Evolutionary conservation across 495 filamentous ascomycete species (phyloP), one percentile per base, ranked within the genome.

Genomic region (Bryoglossum gracile): DNA sequence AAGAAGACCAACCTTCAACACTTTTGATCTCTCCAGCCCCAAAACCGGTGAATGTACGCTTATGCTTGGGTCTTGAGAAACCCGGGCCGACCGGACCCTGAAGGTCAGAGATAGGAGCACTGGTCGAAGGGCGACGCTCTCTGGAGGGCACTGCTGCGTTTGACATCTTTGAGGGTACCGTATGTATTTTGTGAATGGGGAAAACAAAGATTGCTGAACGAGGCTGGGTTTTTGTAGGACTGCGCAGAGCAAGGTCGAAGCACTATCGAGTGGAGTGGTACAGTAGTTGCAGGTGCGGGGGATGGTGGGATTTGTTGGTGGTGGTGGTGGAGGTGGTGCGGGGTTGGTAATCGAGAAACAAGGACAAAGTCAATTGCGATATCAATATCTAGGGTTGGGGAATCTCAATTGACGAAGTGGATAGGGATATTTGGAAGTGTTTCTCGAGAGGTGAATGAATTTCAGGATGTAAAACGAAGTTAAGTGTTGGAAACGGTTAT

Each of bases 41-140:
- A 61, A 95, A 90, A 8, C 92, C 92, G 3, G 92, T 98, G 54
- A 83, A 83, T 13, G 90, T 96, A 42, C 92, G 79, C 73, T 86
- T 94, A 71, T 98, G 92, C 70, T 97, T 97, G 16, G 92, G 92
- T 46, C 91, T 66, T n/a, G 74, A 73, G 54, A 79, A 67, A 41
- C 73, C 74, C 3, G 86, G 86, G 2, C 83, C 83, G 45, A 96
- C 74, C 2, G 84, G 83, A 36, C 87, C 89, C 64, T 85, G 74
- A 26, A 96, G 79, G 56, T 89, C 86, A 33, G 82, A 76, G 56
- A 95, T 80, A 25, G 89, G 89, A 44, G 86, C 84, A 40, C 86
- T 81, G 26, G 82, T 82, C 24, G 86, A 92, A 24, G 84, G 86
- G 48, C 75, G 83, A 49, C 89, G 77, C 66, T 85, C 79, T 38